Percentiles rank a stretch among this genome's conserved stretches.
Conservation (phyloP, 805 yeast genomes). For the Hanseniaspora meyeri region DNA sequence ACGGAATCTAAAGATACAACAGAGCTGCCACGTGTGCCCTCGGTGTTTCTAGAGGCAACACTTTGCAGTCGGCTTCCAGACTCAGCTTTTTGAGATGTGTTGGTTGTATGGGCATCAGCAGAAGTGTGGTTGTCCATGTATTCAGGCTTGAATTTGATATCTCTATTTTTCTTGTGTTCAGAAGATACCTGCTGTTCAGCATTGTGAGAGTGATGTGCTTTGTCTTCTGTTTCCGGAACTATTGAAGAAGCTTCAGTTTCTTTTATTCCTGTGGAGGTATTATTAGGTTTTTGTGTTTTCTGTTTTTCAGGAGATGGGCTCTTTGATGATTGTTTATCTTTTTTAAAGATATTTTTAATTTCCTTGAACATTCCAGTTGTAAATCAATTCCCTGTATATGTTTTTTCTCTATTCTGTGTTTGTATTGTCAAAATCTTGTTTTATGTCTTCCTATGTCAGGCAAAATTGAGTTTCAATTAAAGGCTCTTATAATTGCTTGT, state of each 20-base stretch:
- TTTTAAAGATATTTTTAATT: slow-evolving; percentile 9
- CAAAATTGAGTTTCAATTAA: too few relatives aligned
- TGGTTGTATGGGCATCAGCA: neutral
- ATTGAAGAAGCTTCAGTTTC: neutral
- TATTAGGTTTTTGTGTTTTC: neutral
- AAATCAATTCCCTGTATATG: too few relatives aligned
- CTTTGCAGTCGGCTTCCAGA: slow-evolving; percentile 1
- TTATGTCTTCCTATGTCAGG: too few relatives aligned
- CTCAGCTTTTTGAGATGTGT: neutral
- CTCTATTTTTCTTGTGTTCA: neutral
- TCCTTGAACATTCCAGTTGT: slow-evolving; percentile 10
- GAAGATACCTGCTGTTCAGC: neutral
- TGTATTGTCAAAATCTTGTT: neutral
- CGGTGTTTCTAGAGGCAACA: slow-evolving; percentile 7
- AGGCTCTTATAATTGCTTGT: too few relatives aligned
- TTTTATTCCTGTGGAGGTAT: neutral
- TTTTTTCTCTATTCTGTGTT: neutral
- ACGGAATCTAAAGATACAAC: slow-evolving; percentile 6
- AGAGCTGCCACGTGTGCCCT: slow-evolving; percentile 8
- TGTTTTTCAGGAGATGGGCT: neutral
- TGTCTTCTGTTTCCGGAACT: neutral
- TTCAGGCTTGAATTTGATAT: slow-evolving; percentile 9
- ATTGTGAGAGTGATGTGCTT: neutral
- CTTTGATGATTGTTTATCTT: slow-evolving; percentile 4
- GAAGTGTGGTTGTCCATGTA: neutral